These are phyloP conservation scores for Penicillium manginii DNA, from an alignment of 495 filamentous ascomycete species.

Conservation along the genomic window DNA sequence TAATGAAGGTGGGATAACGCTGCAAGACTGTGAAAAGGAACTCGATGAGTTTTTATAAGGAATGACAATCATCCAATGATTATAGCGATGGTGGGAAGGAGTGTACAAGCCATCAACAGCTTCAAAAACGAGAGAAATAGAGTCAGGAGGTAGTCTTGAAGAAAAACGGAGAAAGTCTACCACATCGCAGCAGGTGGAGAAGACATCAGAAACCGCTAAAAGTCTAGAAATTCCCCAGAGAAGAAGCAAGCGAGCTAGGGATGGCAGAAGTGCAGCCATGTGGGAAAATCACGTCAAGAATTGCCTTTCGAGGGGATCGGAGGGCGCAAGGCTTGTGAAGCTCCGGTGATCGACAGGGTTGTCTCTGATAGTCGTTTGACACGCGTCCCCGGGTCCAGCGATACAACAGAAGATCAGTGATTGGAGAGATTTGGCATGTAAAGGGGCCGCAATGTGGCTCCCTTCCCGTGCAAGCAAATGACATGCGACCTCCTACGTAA, in stretches of 20 bases:
- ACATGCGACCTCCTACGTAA: slow-evolving; percentile 8
- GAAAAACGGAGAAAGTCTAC: background rate
- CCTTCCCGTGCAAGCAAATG: slow-evolving; percentile 3
- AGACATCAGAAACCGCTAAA: slow-evolving; percentile 5
- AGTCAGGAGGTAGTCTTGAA: background rate
- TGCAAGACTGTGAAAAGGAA: background rate
- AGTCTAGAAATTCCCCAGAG: slow-evolving; percentile 6
- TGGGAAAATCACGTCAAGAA: slow-evolving; percentile 19
- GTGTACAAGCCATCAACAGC: slow-evolving; percentile 21
- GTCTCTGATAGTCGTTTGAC: slow-evolving; percentile 13
- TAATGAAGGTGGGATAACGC: slow-evolving; percentile 29
- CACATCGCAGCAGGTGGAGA: slow-evolving; percentile 4
- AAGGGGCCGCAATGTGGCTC: slow-evolving; percentile 20
- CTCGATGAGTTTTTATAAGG: slow-evolving; percentile 11
- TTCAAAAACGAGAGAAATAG: slow-evolving; percentile 3
- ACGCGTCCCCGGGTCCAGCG: slow-evolving; percentile 13
- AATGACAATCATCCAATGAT: slow-evolving; percentile 32
- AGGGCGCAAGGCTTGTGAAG: slow-evolving; percentile 2
- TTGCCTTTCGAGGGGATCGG: slow-evolving; percentile 2
- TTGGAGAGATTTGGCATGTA: slow-evolving; percentile 21
- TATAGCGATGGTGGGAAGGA: slow-evolving; percentile 13
- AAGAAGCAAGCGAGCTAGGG: background rate
- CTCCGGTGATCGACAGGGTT: slow-evolving; percentile 24
- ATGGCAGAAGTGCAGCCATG: slow-evolving; percentile 11
- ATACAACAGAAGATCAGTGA: slow-evolving; percentile 5